Percentiles rank a stretch among this genome's conserved stretches.
These are phyloP conservation scores for Tympanopsis confertula DNA, from an alignment of 2,329 filamentous ascomycete species.

Conservation along the genomic window DNA sequence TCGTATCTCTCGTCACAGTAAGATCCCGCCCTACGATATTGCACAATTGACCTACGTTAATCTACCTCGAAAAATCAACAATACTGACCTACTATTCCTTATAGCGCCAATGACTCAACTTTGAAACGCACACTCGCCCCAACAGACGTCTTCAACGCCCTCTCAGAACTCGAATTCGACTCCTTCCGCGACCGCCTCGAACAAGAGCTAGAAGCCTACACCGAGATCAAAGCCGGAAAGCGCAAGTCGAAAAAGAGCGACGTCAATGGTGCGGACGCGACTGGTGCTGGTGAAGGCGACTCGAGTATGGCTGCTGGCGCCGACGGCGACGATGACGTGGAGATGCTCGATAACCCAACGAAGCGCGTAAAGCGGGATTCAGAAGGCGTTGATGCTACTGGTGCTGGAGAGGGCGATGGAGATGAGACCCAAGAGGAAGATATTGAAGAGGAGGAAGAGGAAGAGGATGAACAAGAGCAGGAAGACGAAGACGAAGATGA, in stretches of 20 bases:
- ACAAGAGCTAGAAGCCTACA: slow-evolving; percentile 38
- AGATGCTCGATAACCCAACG: too few species aligned
- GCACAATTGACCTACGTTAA: background rate
- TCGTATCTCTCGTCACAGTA: slow-evolving; percentile 51
- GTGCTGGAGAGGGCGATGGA: background rate
- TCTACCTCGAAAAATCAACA: too few species aligned
- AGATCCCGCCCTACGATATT: slow-evolving; percentile 9
- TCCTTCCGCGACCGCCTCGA: slow-evolving; percentile 44
- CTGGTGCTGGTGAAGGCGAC: background rate
- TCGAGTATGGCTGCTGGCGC: too few species aligned
- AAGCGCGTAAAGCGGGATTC: slow-evolving; percentile 1
- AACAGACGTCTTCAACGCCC: slow-evolving; percentile 45
- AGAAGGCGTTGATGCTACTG: background rate
- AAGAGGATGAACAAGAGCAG: background rate
- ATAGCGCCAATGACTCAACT: slow-evolving; percentile 49
- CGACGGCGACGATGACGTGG: too few species aligned
- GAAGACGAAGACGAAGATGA: background rate
- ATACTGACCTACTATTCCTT: too few species aligned
- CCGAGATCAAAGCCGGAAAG: slow-evolving; percentile 20
- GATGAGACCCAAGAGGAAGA: background rate
- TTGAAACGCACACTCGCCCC: slow-evolving; percentile 51
- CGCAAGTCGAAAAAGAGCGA: slow-evolving; percentile 23
- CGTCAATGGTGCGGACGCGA: slow-evolving; percentile 11
- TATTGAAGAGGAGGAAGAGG: background rate
- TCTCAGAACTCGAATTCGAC: slow-evolving; percentile 50